Evolutionary conservation across 179 eudicot species (phyloP).

Genomic region (Drosera spatulata): DNA sequence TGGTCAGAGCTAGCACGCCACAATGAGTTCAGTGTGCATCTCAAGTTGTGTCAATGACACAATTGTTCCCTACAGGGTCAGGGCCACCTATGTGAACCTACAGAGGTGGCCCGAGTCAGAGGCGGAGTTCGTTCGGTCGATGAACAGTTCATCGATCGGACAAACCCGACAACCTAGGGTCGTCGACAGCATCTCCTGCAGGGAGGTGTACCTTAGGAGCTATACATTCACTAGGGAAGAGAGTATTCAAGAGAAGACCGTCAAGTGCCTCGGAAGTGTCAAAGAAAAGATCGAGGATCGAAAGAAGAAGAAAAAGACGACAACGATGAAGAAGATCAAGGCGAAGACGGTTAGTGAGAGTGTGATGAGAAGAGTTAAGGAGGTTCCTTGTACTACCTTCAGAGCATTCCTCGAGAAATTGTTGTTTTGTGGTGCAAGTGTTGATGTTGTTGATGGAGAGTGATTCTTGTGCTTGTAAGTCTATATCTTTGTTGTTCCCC

Average conservation of each 20-base stretch:
- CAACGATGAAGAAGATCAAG: background rate
- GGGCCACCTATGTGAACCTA: constrained; percentile 63
- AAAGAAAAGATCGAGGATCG: constrained; percentile 31
- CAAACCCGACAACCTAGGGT: constrained; percentile 34
- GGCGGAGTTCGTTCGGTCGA: constrained; percentile 55
- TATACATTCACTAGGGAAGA: constrained; percentile 78
- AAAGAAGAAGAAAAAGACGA: constrained; percentile 5
- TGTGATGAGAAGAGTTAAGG: constrained; percentile 25
- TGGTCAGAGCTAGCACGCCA: background rate
- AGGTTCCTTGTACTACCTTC: constrained; percentile 46
- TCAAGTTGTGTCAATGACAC: constrained; percentile 42
- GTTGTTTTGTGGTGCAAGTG: constrained; percentile 67
- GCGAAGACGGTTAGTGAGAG: constrained; percentile 6
- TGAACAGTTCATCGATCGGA: constrained; percentile 11
- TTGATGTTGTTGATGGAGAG: constrained; percentile 45
- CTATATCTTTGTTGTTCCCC: too few relatives aligned
- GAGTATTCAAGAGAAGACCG: constrained; percentile 46
- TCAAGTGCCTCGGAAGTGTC: constrained; percentile 50
- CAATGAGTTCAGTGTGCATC: constrained; percentile 50
- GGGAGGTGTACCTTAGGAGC: constrained; percentile 72
- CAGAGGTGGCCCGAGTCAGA: constrained; percentile 96
- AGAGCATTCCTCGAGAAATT: constrained; percentile 41
- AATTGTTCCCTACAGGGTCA: constrained; percentile 22
- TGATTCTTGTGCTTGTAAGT: constrained; percentile 6
- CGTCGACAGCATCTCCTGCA: constrained; percentile 77